Evolutionary conservation across 306 rosid genomes (phyloP), one percentile per base, ranked within the genome.

Genomic region (Malus orientalis): DNA sequence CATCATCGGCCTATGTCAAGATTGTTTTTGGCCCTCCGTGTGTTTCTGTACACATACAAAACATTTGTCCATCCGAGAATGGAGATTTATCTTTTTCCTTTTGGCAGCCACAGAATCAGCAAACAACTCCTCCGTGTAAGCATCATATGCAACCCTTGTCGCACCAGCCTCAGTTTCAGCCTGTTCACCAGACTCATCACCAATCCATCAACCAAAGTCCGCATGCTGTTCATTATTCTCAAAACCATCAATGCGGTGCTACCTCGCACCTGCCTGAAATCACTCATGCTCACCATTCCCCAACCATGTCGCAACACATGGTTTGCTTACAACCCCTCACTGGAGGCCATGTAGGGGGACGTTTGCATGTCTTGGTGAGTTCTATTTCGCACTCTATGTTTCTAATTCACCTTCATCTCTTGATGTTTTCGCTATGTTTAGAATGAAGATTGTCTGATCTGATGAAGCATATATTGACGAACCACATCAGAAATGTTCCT

Each of bases 331-430:
- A 90, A 74, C 88, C 91, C 44, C 86, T 89, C 57, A 36, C 95
- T 6, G 90, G 89, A 70, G 83, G 84, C 70, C 91, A 91, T 73
- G 89, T 89, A 76, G 98, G 96, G 67, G 96, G 96, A 55, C 96
- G 96, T 81, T 45, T 91, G 88, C 96, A 92, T 76, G 90, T 92
- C 73, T 68, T 92, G 96, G 98, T 95, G 82, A 85, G 93, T 75
- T 65, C 64, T 68, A 32, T 73, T n/a, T 33, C 63, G 13, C 16
- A 71, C 2, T 13, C 22, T 54, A 22, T 33, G 53, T 2, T 58
- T n/a, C 8, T 3, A 5, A 7, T 72, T 55, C 66, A 22, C 49
- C 12, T 33, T 32, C 47, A 3, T 65, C 49, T 19, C 4, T 65
- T 19, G 25, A 20, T 65, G 70, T 14, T 19, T 32, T 65, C 11